Conservation (phyloP, 1,284 basidiomycete genomes). For the Cryptococcus neoformans region DNA sequence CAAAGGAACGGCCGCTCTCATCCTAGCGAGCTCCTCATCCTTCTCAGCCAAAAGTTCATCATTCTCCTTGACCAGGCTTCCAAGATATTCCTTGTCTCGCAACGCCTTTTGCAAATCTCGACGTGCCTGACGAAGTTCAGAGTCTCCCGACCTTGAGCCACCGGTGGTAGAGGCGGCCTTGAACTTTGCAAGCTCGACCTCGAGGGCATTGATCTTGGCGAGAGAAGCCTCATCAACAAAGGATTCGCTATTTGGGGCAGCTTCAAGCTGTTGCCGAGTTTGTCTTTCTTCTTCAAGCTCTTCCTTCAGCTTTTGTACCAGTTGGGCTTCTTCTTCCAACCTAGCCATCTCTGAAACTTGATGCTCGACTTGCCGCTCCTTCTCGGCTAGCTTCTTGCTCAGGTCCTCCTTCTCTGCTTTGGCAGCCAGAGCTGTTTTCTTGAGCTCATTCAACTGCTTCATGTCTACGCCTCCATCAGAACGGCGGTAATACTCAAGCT, state of each 20-base stretch:
- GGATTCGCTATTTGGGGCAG: neutral
- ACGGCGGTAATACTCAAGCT: constrained; percentile 34
- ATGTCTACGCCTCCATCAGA: constrained; percentile 10
- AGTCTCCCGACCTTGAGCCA: constrained; percentile 5
- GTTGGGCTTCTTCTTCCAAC: constrained; percentile 3
- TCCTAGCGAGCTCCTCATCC: constrained; percentile 21
- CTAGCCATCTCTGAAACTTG: constrained; percentile 11
- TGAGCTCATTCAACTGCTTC: constrained; percentile 28
- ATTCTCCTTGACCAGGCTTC: constrained; percentile 20
- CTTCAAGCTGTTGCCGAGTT: constrained; percentile 1
- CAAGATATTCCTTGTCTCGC: constrained; percentile 21
- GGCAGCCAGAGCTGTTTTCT: constrained; percentile 20
- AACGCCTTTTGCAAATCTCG: constrained; percentile 22
- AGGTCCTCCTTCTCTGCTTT: constrained; percentile 18
- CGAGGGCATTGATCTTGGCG: constrained; percentile 15
- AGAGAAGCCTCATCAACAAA: constrained; percentile 5
- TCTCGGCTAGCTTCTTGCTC: constrained; percentile 8
- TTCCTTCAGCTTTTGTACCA: constrained; percentile 14
- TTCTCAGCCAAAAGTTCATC: constrained; percentile 21
- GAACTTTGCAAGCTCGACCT: constrained; percentile 15
- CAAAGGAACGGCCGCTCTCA: constrained; percentile 17
- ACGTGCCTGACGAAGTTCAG: constrained; percentile 13
- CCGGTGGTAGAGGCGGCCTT: constrained; percentile 1
- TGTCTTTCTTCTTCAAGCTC: constrained; percentile 14
- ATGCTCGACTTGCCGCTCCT: constrained; percentile 13